Conservation (phyloP, 2,329 filamentous ascomycete genomes). For the Aspergillus texensis region DNA sequence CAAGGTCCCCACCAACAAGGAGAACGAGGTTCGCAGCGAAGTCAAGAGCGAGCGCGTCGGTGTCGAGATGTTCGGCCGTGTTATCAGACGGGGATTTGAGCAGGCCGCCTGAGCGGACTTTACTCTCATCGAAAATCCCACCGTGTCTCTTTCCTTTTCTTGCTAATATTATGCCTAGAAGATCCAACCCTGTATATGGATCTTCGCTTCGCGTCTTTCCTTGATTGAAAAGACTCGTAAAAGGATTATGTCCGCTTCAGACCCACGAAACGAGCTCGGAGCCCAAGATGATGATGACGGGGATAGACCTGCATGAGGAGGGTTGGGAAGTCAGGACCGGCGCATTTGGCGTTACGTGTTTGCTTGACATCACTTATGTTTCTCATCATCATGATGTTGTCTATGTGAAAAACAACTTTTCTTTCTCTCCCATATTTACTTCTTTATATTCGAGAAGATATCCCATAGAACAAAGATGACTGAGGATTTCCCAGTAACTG, state of each 20-base stretch:
- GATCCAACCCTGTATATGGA: constrained; percentile 3
- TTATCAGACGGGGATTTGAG: constrained; percentile 84
- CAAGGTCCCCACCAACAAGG: constrained; percentile 85
- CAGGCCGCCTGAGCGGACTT: constrained; percentile 62
- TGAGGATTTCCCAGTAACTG: background rate
- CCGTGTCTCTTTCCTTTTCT: constrained; percentile 13
- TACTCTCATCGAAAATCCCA: background rate
- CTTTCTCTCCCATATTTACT: constrained; percentile 4
- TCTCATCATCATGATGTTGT: constrained; percentile 19
- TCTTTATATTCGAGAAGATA: constrained; percentile 10
- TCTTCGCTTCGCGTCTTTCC: constrained; percentile 8
- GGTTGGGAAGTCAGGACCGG: constrained; percentile 28
- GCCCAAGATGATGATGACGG: constrained; percentile 24
- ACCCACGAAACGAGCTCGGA: constrained; percentile 19
- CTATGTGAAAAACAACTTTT: constrained; percentile 8
- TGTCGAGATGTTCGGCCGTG: constrained; percentile 57
- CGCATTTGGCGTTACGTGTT: constrained; percentile 32
- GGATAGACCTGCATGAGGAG: constrained; percentile 23
- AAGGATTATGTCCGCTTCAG: constrained; percentile 11
- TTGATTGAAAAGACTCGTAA: constrained; percentile 9
- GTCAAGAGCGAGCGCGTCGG: constrained; percentile 93
- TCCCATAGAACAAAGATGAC: constrained; percentile 12
- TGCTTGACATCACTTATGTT: constrained; percentile 25
- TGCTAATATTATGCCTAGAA: constrained; percentile 19
- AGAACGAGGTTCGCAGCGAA: constrained; percentile 95